Evolutionary conservation across 2,329 filamentous ascomycete genomes (phyloP).

Genomic region (Neurospora sp.): DNA sequence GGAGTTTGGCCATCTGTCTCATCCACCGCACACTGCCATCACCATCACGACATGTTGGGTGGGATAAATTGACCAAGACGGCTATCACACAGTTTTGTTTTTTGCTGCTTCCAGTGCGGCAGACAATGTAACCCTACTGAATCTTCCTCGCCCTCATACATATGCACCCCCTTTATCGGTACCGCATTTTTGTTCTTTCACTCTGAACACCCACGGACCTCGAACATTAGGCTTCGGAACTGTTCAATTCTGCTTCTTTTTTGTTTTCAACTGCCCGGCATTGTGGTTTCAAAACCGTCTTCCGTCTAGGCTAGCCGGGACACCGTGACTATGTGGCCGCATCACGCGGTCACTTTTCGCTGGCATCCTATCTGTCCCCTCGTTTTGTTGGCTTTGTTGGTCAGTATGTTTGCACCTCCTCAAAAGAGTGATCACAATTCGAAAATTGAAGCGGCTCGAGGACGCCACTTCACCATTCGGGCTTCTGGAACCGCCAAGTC

Average conservation of each 20-base stretch:
- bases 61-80: neutral
- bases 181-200: neutral
- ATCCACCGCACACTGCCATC: neutral
- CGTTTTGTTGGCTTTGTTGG: neutral
- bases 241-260: neutral
- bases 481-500: neutral
- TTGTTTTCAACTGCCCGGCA: neutral
- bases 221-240: neutral
- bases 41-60: neutral
- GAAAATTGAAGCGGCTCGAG: neutral
- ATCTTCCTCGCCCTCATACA: neutral
- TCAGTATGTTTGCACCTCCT: neutral
- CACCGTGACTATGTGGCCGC: neutral
- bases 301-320: neutral
- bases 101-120: neutral
- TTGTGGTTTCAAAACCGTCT: neutral
- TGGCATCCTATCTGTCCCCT: neutral
- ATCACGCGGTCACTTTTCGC: neutral
- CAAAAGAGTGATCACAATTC: neutral
- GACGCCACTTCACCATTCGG: neutral
- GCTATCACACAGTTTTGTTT: neutral
- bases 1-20: neutral
- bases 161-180: neutral
- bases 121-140: neutral
- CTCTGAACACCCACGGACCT: neutral